Conservation (phyloP, 768 basidiomycete species). For the Hemileccinum rubropunctum region DNA sequence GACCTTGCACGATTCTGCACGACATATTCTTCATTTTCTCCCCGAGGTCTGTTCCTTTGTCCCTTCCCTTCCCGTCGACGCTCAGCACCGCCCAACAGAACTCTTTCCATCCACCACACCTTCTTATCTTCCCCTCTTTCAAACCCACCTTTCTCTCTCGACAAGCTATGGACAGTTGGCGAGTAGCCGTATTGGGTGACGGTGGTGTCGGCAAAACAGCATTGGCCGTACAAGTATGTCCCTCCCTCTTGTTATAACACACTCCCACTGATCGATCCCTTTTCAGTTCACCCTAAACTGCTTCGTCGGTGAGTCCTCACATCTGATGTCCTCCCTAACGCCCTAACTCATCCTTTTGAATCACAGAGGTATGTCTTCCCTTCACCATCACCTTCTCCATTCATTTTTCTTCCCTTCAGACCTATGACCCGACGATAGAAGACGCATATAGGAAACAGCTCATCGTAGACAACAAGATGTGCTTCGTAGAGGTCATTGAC, state of each 20-base stretch:
- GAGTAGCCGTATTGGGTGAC: conserved; percentile 94
- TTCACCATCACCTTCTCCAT: conserved; percentile 9
- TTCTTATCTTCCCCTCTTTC: conserved; percentile 21
- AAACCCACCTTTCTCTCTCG: conserved; percentile 12
- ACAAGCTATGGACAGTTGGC: conserved; percentile 85
- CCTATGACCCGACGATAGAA: conserved; percentile 98
- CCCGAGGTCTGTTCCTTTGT: conserved; percentile 33
- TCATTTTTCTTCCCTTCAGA: conserved; percentile 43
- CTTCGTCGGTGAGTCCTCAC: conserved; percentile 76
- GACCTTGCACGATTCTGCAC: conserved; percentile 67
- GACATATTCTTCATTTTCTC: conserved; percentile 47
- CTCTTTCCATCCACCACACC: conserved; percentile 13
- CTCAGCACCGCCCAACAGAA: conserved; percentile 21
- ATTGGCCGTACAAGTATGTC: conserved; percentile 84
- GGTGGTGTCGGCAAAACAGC: conserved; percentile 98
- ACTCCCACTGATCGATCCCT: conserved; percentile 9
- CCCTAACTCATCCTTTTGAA: conserved; percentile 15
- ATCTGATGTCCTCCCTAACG: conserved; percentile 6
- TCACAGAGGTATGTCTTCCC: conserved; percentile 50
- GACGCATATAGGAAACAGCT: conserved; percentile 96
- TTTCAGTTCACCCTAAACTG: conserved; percentile 92
- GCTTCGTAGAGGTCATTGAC: conserved; percentile 95
- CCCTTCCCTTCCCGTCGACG: conserved; percentile 13
- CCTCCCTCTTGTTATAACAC: neutral
- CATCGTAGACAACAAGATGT: conserved; percentile 92